A percentile compares a stretch with the other conserved stretches of the same genome.
phyloP scores from a whole-genome alignment of 208 protist genomes.

The Leishmania tarentolae region DNA sequence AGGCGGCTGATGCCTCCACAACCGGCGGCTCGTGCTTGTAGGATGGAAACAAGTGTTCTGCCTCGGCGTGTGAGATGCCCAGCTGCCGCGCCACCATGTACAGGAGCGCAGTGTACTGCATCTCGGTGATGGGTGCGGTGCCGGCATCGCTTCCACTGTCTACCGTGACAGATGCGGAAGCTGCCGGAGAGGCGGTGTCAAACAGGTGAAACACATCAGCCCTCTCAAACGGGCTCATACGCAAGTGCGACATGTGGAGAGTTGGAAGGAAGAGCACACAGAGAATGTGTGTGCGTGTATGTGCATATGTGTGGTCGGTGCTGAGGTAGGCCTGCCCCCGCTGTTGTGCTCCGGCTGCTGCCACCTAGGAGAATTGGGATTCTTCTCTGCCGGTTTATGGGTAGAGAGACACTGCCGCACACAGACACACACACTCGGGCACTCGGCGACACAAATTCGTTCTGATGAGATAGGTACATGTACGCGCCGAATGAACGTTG shows the following conservation, averaged over 20 bases:
- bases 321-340: background rate
- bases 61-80: slow-evolving; percentile 9
- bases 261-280: background rate
- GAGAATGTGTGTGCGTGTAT: background rate
- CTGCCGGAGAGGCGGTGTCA: background rate
- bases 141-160: slow-evolving; percentile 6
- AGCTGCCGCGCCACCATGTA: slow-evolving; percentile 26
- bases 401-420: background rate
- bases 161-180: background rate
- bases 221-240: slow-evolving; percentile 18
- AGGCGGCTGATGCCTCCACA: background rate
- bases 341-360: background rate
- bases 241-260: slow-evolving; percentile 6
- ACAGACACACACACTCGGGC: background rate
- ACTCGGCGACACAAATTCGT: background rate
- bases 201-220: slow-evolving; percentile 45
- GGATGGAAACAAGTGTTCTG: slow-evolving; percentile 20
- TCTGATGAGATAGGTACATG: background rate
- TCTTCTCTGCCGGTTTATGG: background rate
- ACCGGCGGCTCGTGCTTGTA: background rate
- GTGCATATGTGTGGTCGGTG: background rate
- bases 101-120: slow-evolving; percentile 31
- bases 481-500: background rate
- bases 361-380: background rate
- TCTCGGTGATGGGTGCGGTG: slow-evolving; percentile 15